Conservation (phyloP, 768 basidiomycete genomes). For the Collybiopsis luxurians region DNA sequence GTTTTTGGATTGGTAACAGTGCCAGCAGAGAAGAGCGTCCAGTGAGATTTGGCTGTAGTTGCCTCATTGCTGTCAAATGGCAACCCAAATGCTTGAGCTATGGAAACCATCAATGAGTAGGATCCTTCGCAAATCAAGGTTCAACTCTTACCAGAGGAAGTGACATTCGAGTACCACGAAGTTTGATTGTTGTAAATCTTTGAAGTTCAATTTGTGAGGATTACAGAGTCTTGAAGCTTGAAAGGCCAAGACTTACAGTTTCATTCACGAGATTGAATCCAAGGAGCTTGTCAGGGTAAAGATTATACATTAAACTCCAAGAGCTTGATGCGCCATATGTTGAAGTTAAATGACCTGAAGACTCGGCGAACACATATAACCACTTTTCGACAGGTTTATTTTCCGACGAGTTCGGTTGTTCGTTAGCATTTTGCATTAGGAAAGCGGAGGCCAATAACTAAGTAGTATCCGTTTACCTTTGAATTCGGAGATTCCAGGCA, state of each 20-base stretch:
- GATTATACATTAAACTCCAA: constrained; percentile 42
- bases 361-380: constrained; percentile 2
- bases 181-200: constrained; percentile 1
- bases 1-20: not conserved
- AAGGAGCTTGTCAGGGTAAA: constrained; percentile 43
- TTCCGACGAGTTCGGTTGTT: too few species aligned
- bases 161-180: not conserved
- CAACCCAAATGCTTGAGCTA: constrained; percentile 3
- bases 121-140: not conserved
- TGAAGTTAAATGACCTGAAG: constrained; percentile 8
- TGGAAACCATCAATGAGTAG: not conserved
- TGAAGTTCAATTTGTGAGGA: not conserved
- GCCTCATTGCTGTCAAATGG: not conserved
- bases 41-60: constrained; percentile 8
- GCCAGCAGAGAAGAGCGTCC: constrained; percentile 8
- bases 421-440: too few species aligned
- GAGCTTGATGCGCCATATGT: constrained; percentile 8
- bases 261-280: constrained; percentile 12
- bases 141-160: not conserved
- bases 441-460: too few species aligned
- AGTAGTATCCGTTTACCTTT: too few species aligned
- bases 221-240: not conserved
- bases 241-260: constrained; percentile 1
- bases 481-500: too few species aligned
- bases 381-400: too few species aligned